A percentile compares a stretch with the other conserved stretches of the same genome.
Evolutionary conservation across 805 yeast genomes (phyloP).

Genomic region (Candida boleticola): DNA sequence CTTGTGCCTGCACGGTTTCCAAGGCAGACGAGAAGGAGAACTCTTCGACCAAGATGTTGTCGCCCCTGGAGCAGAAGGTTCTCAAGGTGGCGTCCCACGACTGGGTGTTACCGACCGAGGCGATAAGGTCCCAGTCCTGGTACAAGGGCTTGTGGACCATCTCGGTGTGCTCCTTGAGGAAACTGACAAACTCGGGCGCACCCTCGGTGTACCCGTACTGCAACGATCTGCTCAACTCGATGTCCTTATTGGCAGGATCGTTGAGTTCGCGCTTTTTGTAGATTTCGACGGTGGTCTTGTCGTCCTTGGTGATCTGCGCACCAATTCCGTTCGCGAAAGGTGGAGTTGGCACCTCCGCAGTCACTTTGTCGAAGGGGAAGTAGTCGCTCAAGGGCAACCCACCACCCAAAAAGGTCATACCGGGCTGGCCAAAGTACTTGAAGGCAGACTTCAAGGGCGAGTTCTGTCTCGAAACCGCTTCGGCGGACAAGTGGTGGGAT

Average conservation of each 20-base stretch:
- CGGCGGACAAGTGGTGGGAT: constrained; percentile 69
- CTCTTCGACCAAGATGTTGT: constrained; percentile 79
- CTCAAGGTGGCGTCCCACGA: constrained; percentile 83
- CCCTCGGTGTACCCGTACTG: constrained; percentile 92
- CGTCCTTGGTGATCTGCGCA: constrained; percentile 47
- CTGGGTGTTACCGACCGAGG: constrained; percentile 86
- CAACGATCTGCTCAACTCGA: constrained; percentile 79
- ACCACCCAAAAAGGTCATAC: constrained; percentile 87
- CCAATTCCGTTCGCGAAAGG: constrained; percentile 81
- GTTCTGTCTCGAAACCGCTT: constrained; percentile 70
- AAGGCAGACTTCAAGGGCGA: constrained; percentile 86
- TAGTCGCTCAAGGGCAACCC: constrained; percentile 90
- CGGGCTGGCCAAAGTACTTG: constrained; percentile 69
- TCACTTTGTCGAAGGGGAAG: constrained; percentile 84
- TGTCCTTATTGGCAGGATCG: constrained; percentile 35
- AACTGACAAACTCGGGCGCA: constrained; percentile 63
- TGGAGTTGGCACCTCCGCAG: constrained; percentile 70
- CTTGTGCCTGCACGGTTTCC: constrained; percentile 75
- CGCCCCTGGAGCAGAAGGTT: constrained; percentile 75
- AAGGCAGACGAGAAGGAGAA: constrained; percentile 80
- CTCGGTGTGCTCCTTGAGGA: constrained; percentile 74
- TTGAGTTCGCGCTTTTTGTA: constrained; percentile 30
- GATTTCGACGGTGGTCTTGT: constrained; percentile 42
- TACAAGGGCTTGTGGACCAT: constrained; percentile 45
- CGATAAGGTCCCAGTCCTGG: constrained; percentile 65